Conservation (phyloP, 2,329 filamentous ascomycete species). For the Cadophora luteo-olivacea region DNA sequence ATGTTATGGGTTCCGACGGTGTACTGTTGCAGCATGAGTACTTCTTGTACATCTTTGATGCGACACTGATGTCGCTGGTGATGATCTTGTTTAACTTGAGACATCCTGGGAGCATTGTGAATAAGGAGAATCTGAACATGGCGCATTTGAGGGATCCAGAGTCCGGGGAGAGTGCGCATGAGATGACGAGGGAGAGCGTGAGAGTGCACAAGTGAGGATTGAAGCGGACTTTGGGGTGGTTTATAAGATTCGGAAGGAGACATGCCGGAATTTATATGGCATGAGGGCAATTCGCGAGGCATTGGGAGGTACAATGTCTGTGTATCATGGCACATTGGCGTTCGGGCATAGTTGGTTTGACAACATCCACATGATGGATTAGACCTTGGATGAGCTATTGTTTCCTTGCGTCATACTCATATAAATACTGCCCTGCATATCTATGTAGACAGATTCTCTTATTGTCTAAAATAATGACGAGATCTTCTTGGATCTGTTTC, state of each 20-base stretch:
- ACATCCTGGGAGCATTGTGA: conserved; percentile 42
- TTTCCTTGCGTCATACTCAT: no score
- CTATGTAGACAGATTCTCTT: background rate
- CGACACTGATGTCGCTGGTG: conserved; percentile 49
- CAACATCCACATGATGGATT: background rate
- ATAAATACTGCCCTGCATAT: background rate
- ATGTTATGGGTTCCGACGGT: conserved; percentile 49
- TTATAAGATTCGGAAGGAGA: background rate
- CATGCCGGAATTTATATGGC: background rate
- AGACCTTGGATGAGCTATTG: no score
- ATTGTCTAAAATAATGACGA: background rate
- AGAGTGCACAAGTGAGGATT: background rate
- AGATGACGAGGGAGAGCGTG: conserved; percentile 1
- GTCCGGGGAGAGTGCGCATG: conserved; percentile 13
- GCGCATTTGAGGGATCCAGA: conserved; percentile 14
- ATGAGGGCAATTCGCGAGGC: background rate
- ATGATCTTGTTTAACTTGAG: conserved; percentile 46
- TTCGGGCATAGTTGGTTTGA: background rate
- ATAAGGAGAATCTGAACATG: background rate
- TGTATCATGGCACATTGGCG: background rate
- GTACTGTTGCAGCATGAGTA: conserved; percentile 51
- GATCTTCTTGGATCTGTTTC: background rate
- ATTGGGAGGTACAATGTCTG: background rate
- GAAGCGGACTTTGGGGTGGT: no score
- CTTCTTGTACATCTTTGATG: conserved; percentile 52